Evolutionary conservation across 2,329 filamentous ascomycete genomes (phyloP).

Genomic region (Monilinia laxa): DNA sequence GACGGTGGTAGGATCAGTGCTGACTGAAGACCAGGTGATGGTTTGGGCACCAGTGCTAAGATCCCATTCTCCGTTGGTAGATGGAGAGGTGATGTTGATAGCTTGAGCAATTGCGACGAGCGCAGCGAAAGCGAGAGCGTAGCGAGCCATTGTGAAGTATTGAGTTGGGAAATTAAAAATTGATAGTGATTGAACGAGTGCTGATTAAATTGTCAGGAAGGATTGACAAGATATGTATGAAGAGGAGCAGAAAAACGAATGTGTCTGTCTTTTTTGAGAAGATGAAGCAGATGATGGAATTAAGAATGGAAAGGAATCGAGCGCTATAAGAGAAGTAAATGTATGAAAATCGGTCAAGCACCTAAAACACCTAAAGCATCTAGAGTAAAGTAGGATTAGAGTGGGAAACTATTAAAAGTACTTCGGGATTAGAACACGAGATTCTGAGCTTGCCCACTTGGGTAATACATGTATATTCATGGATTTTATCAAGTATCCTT

Average conservation of each 20-base stretch:
- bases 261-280: conserved; percentile 14
- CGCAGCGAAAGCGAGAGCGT: conserved; percentile 19
- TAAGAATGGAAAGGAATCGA: conserved; percentile 7
- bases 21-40: conserved; percentile 21
- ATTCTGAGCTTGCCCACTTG: conserved; percentile 16
- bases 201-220: conserved; percentile 13
- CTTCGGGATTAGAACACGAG: conserved; percentile 21
- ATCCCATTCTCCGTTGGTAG: conserved; percentile 16
- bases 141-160: conserved; percentile 20
- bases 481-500: conserved; percentile 13
- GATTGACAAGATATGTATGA: conserved; percentile 17
- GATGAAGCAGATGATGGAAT: conserved; percentile 8
- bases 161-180: conserved; percentile 14
- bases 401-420: conserved; percentile 19
- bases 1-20: conserved; percentile 16
- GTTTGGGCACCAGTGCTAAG: conserved; percentile 14
- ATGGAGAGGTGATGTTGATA: conserved; percentile 22
- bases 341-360: not conserved
- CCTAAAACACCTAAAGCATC: not conserved
- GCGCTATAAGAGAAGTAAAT: conserved; percentile 9
- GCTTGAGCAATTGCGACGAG: conserved; percentile 24
- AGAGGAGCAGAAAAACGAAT: conserved; percentile 15
- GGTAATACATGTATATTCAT: not conserved
- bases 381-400: conserved; percentile 4
- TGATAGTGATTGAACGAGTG: conserved; percentile 12